phyloP scores from a whole-genome alignment of 176 grass and related monocot species.

The Metroxylon sagu region DNA sequence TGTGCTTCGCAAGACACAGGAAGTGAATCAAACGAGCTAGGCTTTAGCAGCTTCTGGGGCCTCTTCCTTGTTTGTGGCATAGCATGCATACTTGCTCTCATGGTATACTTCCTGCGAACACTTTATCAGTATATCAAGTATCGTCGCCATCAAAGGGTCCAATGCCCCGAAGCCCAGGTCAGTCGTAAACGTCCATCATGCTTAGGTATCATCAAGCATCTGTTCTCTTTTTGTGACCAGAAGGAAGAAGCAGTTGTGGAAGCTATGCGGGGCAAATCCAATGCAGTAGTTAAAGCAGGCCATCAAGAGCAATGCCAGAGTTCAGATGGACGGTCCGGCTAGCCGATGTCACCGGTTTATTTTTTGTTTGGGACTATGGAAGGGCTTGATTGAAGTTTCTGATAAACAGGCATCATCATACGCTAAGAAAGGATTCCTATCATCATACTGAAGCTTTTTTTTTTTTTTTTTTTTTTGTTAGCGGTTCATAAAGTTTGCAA shows the following conservation, averaged over 20 bases:
- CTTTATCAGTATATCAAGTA: slow-evolving; percentile 58
- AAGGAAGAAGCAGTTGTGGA: slow-evolving; percentile 72
- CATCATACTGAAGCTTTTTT: no score
- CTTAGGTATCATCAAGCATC: slow-evolving; percentile 49
- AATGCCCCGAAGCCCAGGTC: slow-evolving; percentile 22
- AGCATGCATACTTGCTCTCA: slow-evolving; percentile 51
- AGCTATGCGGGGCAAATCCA: slow-evolving; percentile 57
- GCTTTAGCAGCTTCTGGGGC: slow-evolving; percentile 63
- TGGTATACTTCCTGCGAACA: slow-evolving; percentile 48
- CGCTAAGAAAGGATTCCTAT: no score
- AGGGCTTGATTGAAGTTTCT: slow-evolving; percentile 1
- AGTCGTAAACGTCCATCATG: slow-evolving; percentile 31
- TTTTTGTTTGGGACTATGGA: slow-evolving; percentile 9
- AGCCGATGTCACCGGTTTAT: not conserved
- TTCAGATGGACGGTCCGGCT: slow-evolving; percentile 8
- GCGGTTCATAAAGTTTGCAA: no score
- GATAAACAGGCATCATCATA: no score
- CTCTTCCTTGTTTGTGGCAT: slow-evolving; percentile 78
- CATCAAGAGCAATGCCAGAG: slow-evolving; percentile 5
- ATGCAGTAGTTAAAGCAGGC: not conserved
- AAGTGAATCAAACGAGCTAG: slow-evolving; percentile 31
- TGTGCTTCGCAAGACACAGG: slow-evolving; percentile 25
- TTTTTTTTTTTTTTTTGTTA: no score
- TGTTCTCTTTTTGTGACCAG: slow-evolving; percentile 70
- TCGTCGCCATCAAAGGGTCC: slow-evolving; percentile 14